Evolutionary conservation across 1,139 yeast species (phyloP), one percentile per base, ranked within the genome.

Genomic region (Arxiozyma slooffiae): DNA sequence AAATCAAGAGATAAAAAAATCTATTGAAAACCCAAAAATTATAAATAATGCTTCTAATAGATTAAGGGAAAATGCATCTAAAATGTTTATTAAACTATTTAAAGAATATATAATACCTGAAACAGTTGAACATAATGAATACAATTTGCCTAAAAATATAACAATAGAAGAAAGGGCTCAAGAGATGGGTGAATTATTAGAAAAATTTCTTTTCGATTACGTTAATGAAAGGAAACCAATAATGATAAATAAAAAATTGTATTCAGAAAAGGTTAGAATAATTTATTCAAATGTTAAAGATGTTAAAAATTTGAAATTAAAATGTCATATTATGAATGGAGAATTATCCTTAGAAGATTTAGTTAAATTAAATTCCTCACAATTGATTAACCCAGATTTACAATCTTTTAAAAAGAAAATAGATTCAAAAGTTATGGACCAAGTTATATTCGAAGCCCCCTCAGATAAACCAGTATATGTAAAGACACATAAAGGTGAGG

Each of bases 401-500:
- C 82, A 80, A 59, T 74, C 77, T 57, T 78, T 82, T 52, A 90
- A 89, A 17, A 85, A 81, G 55, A 77, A 78, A 50, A 86, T 85
- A n/a, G 77, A 85, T 48, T 78, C 78, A 54, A 85, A 83, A 60
- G 77, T 83, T 43, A 77, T 84, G 44, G 73, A 80, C 34, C 79
- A 83, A 50, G 74, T 85, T 3, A 83, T 85, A 9, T 67, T 85
- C 43, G 80, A 80, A 46, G 77, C 71, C 44, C 46, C 34, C 3
- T 78, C 77, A 37, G 73, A 70, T 38, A 77, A 72, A 44, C 86
- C 86, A 26, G 73, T 82, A 48, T 80, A 86, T 50, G 75, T 89
- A 57, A 73, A 87, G 60, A 86, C 95, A 1, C 95, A 86, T 62
- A 86, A 85, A 63, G 96, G 96, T 34, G 96, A 88, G 55, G 92